Percentiles rank a stretch among this genome's conserved stretches.
phyloP scores from a whole-genome alignment of 768 basidiomycete genomes.

The Clathrus columnatus region DNA sequence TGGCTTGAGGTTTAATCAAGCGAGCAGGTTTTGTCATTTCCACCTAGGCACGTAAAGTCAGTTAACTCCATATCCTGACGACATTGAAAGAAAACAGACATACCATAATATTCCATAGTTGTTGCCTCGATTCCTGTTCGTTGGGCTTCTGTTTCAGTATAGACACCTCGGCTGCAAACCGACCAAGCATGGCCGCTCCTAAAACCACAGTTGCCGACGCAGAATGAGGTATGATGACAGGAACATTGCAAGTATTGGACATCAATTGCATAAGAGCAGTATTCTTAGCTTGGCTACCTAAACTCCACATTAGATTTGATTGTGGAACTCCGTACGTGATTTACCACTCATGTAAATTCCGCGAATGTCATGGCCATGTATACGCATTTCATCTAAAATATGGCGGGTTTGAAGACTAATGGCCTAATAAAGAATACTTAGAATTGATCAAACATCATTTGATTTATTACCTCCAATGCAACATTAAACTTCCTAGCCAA shows the following conservation, averaged over 20 bases:
- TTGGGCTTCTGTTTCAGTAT: constrained; percentile 25
- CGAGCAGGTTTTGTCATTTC: constrained; percentile 88
- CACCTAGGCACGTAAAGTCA: constrained; percentile 35
- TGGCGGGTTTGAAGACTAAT: constrained; percentile 93
- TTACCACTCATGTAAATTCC: constrained; percentile 75
- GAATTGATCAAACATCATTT: neutral
- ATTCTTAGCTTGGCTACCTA: constrained; percentile 89
- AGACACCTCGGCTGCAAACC: constrained; percentile 65
- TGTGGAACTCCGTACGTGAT: neutral
- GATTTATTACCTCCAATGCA: constrained; percentile 52
- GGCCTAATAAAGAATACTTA: constrained; percentile 28
- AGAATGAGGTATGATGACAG: constrained; percentile 73
- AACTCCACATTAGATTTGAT: neutral
- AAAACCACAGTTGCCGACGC: constrained; percentile 78
- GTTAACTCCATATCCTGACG: neutral
- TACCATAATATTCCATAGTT: constrained; percentile 91
- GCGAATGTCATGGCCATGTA: constrained; percentile 71
- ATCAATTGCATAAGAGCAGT: constrained; percentile 79
- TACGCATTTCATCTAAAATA: constrained; percentile 86
- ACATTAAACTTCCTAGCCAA: constrained; percentile 87
- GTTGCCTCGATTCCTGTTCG: constrained; percentile 44
- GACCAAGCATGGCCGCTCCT: constrained; percentile 89
- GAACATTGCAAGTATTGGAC: constrained; percentile 74
- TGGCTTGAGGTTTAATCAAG: constrained; percentile 55
- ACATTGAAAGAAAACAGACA: constrained; percentile 16